Conservation (phyloP, 2,329 filamentous ascomycete species). For the Apiospora rasikravindrae region DNA sequence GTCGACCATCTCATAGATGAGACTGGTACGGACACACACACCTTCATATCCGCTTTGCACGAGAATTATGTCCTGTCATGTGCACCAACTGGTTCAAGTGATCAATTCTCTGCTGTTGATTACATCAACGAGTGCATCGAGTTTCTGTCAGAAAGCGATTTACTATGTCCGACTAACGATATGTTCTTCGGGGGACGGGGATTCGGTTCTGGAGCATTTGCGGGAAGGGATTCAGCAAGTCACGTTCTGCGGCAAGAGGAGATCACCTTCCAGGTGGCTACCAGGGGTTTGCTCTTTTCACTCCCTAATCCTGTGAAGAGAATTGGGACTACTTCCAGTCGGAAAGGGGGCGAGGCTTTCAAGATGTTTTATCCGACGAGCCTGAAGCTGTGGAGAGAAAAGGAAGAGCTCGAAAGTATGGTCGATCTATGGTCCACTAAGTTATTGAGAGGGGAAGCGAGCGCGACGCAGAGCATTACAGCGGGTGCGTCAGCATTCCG, state of each 20-base stretch:
- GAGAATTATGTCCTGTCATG: slow-evolving; percentile 94
- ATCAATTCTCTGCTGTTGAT: slow-evolving; percentile 69
- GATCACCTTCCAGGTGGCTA: slow-evolving; percentile 89
- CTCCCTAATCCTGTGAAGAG: slow-evolving; percentile 86
- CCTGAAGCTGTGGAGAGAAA: slow-evolving; percentile 80
- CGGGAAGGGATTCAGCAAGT: slow-evolving; percentile 62
- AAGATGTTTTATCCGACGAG: slow-evolving; percentile 94
- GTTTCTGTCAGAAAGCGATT: slow-evolving; percentile 83
- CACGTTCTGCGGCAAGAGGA: slow-evolving; percentile 90
- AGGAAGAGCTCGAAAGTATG: slow-evolving; percentile 79
- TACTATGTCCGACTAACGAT: slow-evolving; percentile 77
- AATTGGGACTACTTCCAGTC: slow-evolving; percentile 51
- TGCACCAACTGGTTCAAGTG: slow-evolving; percentile 56
- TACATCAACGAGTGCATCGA: slow-evolving; percentile 86
- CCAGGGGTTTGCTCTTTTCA: slow-evolving; percentile 83
- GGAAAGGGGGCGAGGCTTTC: slow-evolving; percentile 65
- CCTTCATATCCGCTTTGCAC: slow-evolving; percentile 87
- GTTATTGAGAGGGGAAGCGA: slow-evolving; percentile 60
- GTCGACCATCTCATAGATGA: slow-evolving; percentile 87
- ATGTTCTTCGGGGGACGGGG: slow-evolving; percentile 69
- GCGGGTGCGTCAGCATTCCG: slow-evolving; percentile 56
- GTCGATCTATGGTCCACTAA: slow-evolving; percentile 72
- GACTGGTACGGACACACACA: slow-evolving; percentile 88
- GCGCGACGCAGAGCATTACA: slow-evolving; percentile 44
- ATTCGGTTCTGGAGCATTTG: slow-evolving; percentile 49